Conservation (phyloP, 2,329 filamentous ascomycete genomes). For the Colletotrichum ledebouriae region DNA sequence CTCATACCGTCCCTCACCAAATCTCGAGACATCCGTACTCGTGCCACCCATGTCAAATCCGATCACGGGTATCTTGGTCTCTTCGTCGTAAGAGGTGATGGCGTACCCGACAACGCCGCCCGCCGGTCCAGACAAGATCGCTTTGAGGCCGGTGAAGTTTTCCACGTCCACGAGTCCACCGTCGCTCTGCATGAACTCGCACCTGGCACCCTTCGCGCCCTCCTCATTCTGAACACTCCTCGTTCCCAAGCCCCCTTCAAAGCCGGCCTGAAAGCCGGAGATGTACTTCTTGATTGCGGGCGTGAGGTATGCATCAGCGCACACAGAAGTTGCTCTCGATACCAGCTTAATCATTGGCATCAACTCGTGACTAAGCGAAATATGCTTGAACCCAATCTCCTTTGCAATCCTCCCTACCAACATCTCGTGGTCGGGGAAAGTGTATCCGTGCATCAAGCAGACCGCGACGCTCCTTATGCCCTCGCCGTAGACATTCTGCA, state of each 20-base stretch:
- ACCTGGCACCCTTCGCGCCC: slow-evolving; percentile 79
- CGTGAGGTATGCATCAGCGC: slow-evolving; percentile 84
- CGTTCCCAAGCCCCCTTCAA: slow-evolving; percentile 83
- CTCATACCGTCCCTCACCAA: slow-evolving; percentile 87
- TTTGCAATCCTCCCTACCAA: slow-evolving; percentile 80
- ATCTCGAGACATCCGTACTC: slow-evolving; percentile 90
- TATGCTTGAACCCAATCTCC: slow-evolving; percentile 86
- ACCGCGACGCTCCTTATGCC: slow-evolving; percentile 88
- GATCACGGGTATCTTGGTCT: slow-evolving; percentile 87
- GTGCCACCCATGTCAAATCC: slow-evolving; percentile 98
- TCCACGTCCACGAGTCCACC: slow-evolving; percentile 81
- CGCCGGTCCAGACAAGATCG: slow-evolving; percentile 91
- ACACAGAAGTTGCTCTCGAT: slow-evolving; percentile 80
- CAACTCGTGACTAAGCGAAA: slow-evolving; percentile 83
- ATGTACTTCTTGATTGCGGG: slow-evolving; percentile 83
- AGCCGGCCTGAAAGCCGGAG: slow-evolving; percentile 81
- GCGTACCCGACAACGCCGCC: slow-evolving; percentile 95
- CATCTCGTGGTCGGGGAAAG: slow-evolving; percentile 88
- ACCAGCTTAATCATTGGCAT: slow-evolving; percentile 90
- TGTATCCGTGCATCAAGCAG: slow-evolving; percentile 93
- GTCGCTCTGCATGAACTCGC: slow-evolving; percentile 96
- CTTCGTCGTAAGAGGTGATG: slow-evolving; percentile 87
- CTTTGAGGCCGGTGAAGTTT: slow-evolving; percentile 85
- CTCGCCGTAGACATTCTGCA: slow-evolving; percentile 72
- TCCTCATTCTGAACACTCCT: slow-evolving; percentile 77